Percentiles rank a stretch among this genome's conserved stretches.
phyloP scores from a whole-genome alignment of 2,329 filamentous ascomycete species.

The Nemania sp. region DNA sequence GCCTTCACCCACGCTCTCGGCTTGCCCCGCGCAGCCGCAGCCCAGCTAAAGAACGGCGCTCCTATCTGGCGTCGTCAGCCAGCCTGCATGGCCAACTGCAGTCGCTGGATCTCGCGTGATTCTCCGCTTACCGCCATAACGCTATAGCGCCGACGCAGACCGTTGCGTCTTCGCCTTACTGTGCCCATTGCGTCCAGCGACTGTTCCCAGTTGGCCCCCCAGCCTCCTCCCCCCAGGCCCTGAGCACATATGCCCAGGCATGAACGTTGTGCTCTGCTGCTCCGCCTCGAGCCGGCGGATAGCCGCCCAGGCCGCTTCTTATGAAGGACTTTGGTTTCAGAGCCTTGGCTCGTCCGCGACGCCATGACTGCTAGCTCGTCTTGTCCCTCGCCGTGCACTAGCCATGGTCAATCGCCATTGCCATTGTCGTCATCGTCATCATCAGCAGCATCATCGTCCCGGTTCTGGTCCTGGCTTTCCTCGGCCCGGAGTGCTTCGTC shows the following conservation, averaged over 20 bases:
- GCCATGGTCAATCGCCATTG: neutral
- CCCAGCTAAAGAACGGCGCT: neutral
- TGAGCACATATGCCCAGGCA: too few relatives aligned
- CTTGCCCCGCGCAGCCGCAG: neutral
- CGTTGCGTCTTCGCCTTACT: too few relatives aligned
- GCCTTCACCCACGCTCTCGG: neutral
- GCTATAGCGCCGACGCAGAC: too few relatives aligned
- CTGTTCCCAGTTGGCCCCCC: neutral
- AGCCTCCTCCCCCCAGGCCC: slow-evolving; percentile 2
- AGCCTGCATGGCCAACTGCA: slow-evolving; percentile 16
- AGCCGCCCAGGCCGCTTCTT: slow-evolving; percentile 2
- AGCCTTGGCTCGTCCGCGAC: slow-evolving; percentile 19
- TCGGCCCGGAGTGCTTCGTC: neutral
- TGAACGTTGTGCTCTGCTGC: too few relatives aligned
- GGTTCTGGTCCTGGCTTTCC: neutral
- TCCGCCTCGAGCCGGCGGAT: slow-evolving; percentile 7
- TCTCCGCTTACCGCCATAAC: slow-evolving; percentile 15
- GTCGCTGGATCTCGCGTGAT: slow-evolving; percentile 16
- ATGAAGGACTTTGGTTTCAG: slow-evolving; percentile 6
- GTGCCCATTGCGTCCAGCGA: neutral
- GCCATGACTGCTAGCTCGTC: slow-evolving; percentile 13
- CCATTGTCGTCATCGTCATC: too few relatives aligned
- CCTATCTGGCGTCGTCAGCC: slow-evolving; percentile 4
- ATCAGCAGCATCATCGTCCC: too few relatives aligned
- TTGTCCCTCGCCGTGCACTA: slow-evolving; percentile 1